phyloP scores from a whole-genome alignment of 176 grass and related monocot genomes.

The Elaeis guineensis region DNA sequence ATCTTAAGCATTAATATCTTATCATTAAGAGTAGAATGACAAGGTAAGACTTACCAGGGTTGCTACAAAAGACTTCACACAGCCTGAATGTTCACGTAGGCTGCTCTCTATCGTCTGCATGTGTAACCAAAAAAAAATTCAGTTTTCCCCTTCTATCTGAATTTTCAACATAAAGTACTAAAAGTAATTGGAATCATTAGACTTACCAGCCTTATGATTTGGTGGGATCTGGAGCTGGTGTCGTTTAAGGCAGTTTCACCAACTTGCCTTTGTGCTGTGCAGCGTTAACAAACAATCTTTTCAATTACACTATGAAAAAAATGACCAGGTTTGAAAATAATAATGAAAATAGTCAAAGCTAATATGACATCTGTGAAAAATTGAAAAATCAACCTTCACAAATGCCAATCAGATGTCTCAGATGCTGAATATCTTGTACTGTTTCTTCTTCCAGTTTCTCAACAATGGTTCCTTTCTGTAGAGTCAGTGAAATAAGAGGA shows the following conservation, averaged over 20 bases:
- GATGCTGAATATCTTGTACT: constrained; percentile 61
- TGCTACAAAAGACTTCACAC: constrained; percentile 93
- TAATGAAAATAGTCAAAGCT: background rate
- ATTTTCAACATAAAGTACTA: too few relatives aligned
- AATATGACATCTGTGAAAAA: constrained; percentile 4
- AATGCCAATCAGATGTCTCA: constrained; percentile 78
- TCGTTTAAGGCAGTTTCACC: constrained; percentile 96
- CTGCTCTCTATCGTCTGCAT: constrained; percentile 70
- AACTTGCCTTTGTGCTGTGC: constrained; percentile 94
- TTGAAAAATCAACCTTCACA: constrained; percentile 55
- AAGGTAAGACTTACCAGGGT: constrained; percentile 47
- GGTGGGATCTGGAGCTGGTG: constrained; percentile 91
- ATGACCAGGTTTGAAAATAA: background rate
- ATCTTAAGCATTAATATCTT: too few relatives aligned
- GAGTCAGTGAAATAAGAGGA: constrained; percentile 11
- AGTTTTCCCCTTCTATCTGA: too few relatives aligned
- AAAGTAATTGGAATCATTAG: too few relatives aligned
- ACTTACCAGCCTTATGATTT: constrained; percentile 97
- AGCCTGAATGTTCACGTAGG: constrained; percentile 70
- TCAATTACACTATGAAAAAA: constrained; percentile 8
- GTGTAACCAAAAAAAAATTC: too few relatives aligned
- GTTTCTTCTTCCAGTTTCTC: constrained; percentile 91
- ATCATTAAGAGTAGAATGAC: too few relatives aligned
- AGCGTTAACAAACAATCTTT: constrained; percentile 5
- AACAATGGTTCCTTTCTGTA: constrained; percentile 88